phyloP scores from a whole-genome alignment of 305 asterid genomes.

The Solanum aculeatissimum region DNA sequence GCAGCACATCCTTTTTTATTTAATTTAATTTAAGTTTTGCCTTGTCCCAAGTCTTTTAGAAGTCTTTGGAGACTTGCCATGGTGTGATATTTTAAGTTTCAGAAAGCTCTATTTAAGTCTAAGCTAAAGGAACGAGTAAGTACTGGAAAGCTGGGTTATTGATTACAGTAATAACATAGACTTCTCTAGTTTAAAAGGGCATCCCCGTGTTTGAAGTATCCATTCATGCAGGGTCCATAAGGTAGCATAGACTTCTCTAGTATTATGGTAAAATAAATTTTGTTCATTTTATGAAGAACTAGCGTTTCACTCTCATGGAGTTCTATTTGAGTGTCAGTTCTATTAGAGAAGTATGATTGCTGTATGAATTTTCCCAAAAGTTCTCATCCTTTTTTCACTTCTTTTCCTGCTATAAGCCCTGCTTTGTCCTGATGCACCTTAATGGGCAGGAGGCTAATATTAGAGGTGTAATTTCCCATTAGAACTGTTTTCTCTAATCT shows the following conservation, averaged over 20 bases:
- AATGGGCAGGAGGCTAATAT: not conserved
- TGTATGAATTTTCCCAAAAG: not conserved
- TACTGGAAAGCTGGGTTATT: not conserved
- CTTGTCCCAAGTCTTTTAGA: not conserved
- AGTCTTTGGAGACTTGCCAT: not conserved
- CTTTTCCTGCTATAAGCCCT: not conserved
- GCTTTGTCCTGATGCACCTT: not conserved
- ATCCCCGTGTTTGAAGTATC: not conserved
- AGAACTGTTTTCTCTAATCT: not conserved
- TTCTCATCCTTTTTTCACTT: not conserved
- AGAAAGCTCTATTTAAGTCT: not conserved
- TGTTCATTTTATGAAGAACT: not conserved
- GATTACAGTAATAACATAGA: not conserved
- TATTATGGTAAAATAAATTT: not conserved
- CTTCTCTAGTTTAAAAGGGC: not conserved
- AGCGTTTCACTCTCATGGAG: not conserved
- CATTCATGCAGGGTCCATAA: not conserved
- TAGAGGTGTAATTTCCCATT: not conserved
- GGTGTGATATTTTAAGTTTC: not conserved
- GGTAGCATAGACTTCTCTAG: not conserved
- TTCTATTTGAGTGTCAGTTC: not conserved
- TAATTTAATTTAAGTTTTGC: not conserved
- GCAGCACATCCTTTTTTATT: not conserved
- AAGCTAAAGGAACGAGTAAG: not conserved
- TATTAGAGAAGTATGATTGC: not conserved